Evolutionary conservation across 208 protist genomes (phyloP), one percentile per base, ranked within the genome.

Genomic region (Kentomonas sorsogonicus): DNA sequence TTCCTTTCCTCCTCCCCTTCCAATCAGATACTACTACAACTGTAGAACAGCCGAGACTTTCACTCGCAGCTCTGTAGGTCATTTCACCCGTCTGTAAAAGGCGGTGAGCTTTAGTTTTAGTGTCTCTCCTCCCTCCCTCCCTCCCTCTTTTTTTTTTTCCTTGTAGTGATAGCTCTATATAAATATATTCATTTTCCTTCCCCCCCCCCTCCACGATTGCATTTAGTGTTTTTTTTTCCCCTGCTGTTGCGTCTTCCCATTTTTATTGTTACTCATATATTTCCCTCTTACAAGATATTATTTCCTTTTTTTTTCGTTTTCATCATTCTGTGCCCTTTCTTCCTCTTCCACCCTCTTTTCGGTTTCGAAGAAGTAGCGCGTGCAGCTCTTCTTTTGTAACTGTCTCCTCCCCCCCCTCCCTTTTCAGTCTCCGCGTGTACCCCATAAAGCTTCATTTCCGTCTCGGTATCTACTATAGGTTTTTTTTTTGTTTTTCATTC

Each of bases 401-500:
- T 45, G 40, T 7, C 6, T 45, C 11, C n/a, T n/a, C n/a, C n/a
- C n/a, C n/a, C n/a, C 11, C 33, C 33, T 11, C 33, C 11, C 33
- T 15, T 5, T 38, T 38, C 11, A 11, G 11, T 5, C 11, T 38
- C 11, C 11, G 9, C 11, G 11, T 54, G 7, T 9, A 20, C 5
- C 11, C 33, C 16, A 33, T 33, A 41, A 9, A 16, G 9, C 33
- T 41, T 15, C 18, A 4, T 23, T 52, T 25, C 46, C 46, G 59
- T 4, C 7, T 51, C 29, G 44, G 7, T 43, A 11, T 29, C 15
- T 50, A 51, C 18, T 27, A 36, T 43, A 20, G 10, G 9, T 33
- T 13, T 34, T 30, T 50, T 55, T 53, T 62, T 71, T 59, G 29
- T 33, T 50, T 64, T 68, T 43, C 39, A 3, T 31, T 20, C 31